Evolutionary conservation across 352 stramenopile species (phyloP), one percentile per base, ranked within the genome.

Genomic region (Chrysophaeum taylorii): DNA sequence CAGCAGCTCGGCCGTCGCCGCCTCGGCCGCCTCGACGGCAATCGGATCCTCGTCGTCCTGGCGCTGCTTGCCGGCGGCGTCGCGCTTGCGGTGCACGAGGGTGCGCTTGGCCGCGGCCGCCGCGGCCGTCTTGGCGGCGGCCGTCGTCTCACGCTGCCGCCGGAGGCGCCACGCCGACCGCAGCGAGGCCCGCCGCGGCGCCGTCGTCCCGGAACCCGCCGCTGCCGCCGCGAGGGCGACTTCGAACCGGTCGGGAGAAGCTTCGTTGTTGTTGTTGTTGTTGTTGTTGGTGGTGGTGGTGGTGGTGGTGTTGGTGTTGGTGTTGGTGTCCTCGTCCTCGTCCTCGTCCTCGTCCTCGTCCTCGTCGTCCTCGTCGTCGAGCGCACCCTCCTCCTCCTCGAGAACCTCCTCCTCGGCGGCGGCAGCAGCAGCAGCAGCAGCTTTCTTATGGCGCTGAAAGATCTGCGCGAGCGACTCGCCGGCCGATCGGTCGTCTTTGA

Each of bases 391-490:
- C 14, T 48, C 21, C 14, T 14, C 41, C 14, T 21, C 41, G 41
- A 48, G 14, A 14, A 48, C 41, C 41, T 48, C 18, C 23, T 5
- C 23, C 18, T 18, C 45, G 45, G 45, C 45, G 45, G 9, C 45
- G 9, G 45, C 45, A 12, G 45, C 45, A 25, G 15, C 9, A 7
- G 15, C 23, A 25, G 27, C 5, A 33, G 15, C n/a, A 25, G 27
- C 12, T 16, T 25, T n/a, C 53, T 38, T 64, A 33, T 64, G 53
- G 16, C n/a, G 37, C 53, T 64, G 53, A 7, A 64, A n/a, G 29
- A 64, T 64, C 53, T 64, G 53, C 7, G 53, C 53, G 4, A 64
- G 29, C 4, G 53, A 31, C 33, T 64, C 53, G 53, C 12, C 29
- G 53, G 27, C 27, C 12, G n/a, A n/a, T n/a, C n/a, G n/a, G n/a